Evolutionary conservation across 208 protist genomes (phyloP).

Genomic region (Leishmania major): DNA sequence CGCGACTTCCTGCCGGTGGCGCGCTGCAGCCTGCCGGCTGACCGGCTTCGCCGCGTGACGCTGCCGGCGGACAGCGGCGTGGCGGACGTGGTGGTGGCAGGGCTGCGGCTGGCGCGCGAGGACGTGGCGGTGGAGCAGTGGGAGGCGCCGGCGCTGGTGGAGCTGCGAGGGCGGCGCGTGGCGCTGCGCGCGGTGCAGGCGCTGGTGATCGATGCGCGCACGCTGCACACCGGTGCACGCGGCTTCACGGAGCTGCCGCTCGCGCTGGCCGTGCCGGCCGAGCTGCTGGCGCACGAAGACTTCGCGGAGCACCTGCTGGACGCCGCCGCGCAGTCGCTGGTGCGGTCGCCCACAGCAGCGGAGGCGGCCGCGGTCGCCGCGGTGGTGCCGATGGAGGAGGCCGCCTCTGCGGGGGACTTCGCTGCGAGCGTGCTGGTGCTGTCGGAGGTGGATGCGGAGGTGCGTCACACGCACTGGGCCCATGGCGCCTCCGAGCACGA

Average conservation of each 20-base stretch:
- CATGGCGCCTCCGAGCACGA: conserved; percentile 26
- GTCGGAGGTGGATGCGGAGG: conserved; percentile 14
- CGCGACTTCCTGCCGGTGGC: conserved; percentile 22
- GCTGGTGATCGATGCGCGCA: conserved; percentile 31
- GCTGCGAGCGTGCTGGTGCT: conserved; percentile 17
- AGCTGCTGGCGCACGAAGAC: conserved; percentile 26
- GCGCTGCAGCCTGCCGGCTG: conserved; percentile 13
- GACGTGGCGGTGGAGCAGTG: not conserved
- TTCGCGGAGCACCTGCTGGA: conserved; percentile 14
- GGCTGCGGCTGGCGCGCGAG: conserved; percentile 18
- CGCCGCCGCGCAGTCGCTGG: conserved; percentile 1
- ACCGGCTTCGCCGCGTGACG: conserved; percentile 19
- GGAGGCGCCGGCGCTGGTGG: conserved; percentile 18
- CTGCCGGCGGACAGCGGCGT: conserved; percentile 26
- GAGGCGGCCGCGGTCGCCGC: conserved; percentile 10
- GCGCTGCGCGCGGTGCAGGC: conserved; percentile 34
- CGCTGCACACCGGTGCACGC: conserved; percentile 13
- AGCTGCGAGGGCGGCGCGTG: conserved; percentile 17
- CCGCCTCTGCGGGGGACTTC: not conserved
- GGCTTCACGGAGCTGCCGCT: conserved; percentile 19
- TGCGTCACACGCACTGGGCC: conserved; percentile 23
- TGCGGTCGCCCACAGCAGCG: conserved; percentile 8
- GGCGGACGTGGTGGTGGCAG: conserved; percentile 26
- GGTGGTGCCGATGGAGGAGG: not conserved
- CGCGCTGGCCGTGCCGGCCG: conserved; percentile 17